phyloP scores from a whole-genome alignment of 331 rosid species.

The Quercus phellos region DNA sequence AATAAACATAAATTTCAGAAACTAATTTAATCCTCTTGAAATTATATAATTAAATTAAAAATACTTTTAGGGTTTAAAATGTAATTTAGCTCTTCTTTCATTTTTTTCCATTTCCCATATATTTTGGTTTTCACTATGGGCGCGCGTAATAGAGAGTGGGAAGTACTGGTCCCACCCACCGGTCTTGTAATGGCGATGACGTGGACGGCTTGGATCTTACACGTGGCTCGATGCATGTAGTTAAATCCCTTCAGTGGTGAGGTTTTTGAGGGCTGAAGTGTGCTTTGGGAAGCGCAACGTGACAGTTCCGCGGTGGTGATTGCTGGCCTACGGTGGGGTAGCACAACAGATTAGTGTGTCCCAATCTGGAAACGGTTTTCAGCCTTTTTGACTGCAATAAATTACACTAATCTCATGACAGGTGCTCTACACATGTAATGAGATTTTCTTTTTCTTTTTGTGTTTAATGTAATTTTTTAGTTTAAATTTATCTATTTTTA shows the following conservation, averaged over 20 bases:
- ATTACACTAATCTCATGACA: too few relatives aligned
- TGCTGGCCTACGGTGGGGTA: background rate
- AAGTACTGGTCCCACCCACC: slow-evolving; percentile 3
- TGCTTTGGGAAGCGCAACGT: slow-evolving; percentile 8
- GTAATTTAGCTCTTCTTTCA: background rate
- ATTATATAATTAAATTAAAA: too few relatives aligned
- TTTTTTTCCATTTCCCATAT: too few relatives aligned
- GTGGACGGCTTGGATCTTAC: background rate
- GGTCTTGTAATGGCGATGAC: background rate
- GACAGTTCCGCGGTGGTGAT: slow-evolving; percentile 4
- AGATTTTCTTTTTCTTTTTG: too few relatives aligned
- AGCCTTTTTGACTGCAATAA: too few relatives aligned
- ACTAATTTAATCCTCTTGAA: too few relatives aligned
- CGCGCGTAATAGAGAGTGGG: slow-evolving; percentile 3
- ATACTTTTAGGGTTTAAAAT: background rate
- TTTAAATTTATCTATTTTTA: too few relatives aligned
- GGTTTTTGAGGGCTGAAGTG: background rate
- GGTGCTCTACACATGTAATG: accelerated
- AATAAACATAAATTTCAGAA: background rate
- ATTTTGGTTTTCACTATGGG: background rate
- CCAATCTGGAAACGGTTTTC: background rate
- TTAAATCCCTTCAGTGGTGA: background rate
- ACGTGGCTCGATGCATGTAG: slow-evolving; percentile 9
- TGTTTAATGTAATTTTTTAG: accelerated
- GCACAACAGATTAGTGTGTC: background rate